phyloP scores from a whole-genome alignment of 2,329 filamentous ascomycete species.

The Lachnellula cervina region DNA sequence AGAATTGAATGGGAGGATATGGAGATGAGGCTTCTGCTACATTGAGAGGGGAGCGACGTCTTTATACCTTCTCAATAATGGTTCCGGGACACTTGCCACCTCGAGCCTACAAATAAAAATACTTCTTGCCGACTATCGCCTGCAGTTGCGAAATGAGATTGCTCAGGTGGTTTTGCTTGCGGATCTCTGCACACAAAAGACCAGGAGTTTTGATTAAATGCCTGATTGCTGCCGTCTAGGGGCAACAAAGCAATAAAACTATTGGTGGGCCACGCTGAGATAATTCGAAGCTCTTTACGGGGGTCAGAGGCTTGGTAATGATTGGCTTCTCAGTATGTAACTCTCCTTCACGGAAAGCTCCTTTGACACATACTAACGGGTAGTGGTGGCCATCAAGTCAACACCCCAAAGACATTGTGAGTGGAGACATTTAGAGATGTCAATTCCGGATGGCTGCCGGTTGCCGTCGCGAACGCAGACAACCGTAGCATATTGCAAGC shows the following conservation, averaged over 20 bases:
- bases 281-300: constrained; percentile 2
- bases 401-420: constrained; percentile 1
- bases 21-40: background rate
- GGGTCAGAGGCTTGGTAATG: constrained; percentile 1
- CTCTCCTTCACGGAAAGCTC: background rate
- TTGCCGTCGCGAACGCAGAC: constrained; percentile 7
- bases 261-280: background rate
- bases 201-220: constrained; percentile 7
- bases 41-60: background rate
- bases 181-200: constrained; percentile 10
- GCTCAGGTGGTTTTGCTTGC: constrained; percentile 6
- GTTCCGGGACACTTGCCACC: background rate
- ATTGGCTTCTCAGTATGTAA: background rate
- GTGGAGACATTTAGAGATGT: background rate
- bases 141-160: constrained; percentile 5
- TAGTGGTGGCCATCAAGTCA: constrained; percentile 1
- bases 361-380: background rate
- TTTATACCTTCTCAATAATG: constrained; percentile 13
- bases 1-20: background rate
- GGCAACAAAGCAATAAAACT: constrained; percentile 7
- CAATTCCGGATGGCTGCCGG: constrained; percentile 8
- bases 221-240: constrained; percentile 11
- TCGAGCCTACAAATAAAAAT: background rate
- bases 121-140: constrained; percentile 3
- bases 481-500: constrained; percentile 7